phyloP scores from a whole-genome alignment of 1,284 basidiomycete species.

The Ceratobasidium sp. region DNA sequence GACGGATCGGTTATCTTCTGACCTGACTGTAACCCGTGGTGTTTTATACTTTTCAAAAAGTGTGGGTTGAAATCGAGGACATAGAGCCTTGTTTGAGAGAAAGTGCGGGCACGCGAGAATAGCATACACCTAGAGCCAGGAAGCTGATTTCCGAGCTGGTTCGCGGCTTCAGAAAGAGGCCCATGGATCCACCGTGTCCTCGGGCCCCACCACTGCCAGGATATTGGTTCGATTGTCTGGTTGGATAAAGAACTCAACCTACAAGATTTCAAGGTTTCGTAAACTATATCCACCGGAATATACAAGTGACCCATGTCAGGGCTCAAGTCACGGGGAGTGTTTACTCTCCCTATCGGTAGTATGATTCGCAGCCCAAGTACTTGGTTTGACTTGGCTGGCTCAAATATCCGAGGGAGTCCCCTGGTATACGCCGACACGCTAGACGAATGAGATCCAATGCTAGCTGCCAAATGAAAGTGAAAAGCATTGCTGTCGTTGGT shows the following conservation, averaged over 20 bases:
- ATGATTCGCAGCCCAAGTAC: not conserved
- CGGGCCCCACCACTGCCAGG: constrained; percentile 14
- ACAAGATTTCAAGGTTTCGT: not conserved
- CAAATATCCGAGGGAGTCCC: constrained; percentile 15
- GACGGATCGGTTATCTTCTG: not conserved
- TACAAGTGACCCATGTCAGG: not conserved
- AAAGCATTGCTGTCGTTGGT: not conserved
- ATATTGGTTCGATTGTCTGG: not conserved
- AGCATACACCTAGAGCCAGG: constrained; percentile 2
- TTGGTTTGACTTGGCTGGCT: not conserved
- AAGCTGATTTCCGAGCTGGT: not conserved
- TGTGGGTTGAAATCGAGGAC: constrained; percentile 11
- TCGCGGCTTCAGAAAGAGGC: not conserved
- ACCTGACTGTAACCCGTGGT: not conserved
- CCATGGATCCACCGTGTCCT: constrained; percentile 18
- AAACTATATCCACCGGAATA: not conserved
- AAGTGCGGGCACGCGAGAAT: not conserved
- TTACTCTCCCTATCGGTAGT: not conserved
- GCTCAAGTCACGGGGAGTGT: too few relatives aligned
- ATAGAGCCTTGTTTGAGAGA: not conserved
- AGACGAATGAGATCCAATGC: not conserved
- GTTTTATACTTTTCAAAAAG: not conserved
- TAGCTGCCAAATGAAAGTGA: too few relatives aligned
- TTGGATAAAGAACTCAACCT: not conserved
- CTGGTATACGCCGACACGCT: not conserved